Evolutionary conservation across 2,329 filamentous ascomycete genomes (phyloP), one percentile per base, ranked within the genome.

Genomic region (Purpureocillium takamizusanense): DNA sequence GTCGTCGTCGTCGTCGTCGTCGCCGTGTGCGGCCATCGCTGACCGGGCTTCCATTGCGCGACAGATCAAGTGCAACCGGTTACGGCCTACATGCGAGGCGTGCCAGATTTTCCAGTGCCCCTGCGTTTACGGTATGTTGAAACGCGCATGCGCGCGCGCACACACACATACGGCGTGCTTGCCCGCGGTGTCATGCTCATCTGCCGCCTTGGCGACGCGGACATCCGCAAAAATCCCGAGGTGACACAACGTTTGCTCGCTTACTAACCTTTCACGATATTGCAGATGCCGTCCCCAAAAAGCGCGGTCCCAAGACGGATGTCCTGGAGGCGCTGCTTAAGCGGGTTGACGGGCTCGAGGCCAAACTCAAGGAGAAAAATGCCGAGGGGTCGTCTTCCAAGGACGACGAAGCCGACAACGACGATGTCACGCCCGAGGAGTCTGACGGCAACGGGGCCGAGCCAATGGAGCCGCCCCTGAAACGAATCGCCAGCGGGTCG

Each of bases 61-160:
- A 45, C 52, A 94, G 86, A 94, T 94, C 65, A 94, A 94, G 67
- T 94, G 87, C 67, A 94, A 92, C 60, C 78, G 87, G 40, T 67
- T 89, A 47, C 78, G 85, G 35, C 87, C 87, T 28, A 83, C 84
- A 33, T 94, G 87, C 54, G 87, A 94, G 59, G 86, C 87, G 40
- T 94, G 87, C 54, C 85, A 87, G 60, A 82, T 92, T 40, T 94
- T 94, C 53, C 85, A 90, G 54, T 90, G 85, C 56, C 78, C 83
- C 25, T 94, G 87, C 63, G 73, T 94, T 42, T 94, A 94, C 61
- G 87, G 87, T 94, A 70, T 48, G 74, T 59, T n/a, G 5, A 10
- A 25, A 5, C 21, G 21, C 21, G 18, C 13, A n/a, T 11, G 11
- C 21, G 27, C 21, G 31, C 25, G 28, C 31, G 21, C 27, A 3